Evolutionary conservation across 768 basidiomycete genomes (phyloP), one percentile per base, ranked within the genome.

Genomic region (Tulasnella sp.): DNA sequence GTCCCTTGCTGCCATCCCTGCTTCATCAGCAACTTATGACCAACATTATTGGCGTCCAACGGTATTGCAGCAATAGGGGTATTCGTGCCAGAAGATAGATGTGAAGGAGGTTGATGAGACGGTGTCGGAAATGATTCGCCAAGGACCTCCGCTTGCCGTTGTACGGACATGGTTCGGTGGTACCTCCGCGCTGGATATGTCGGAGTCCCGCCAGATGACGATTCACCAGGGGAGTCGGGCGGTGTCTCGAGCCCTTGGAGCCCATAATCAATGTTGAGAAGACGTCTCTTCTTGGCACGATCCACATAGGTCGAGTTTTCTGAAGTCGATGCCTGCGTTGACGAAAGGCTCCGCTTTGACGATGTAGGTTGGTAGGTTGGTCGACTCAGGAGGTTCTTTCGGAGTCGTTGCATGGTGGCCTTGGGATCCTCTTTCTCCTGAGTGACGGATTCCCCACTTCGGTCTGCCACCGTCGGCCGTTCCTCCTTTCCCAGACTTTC

Each of bases 1-100:
- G 76, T 70, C 0, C 86, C 88, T 8, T 85, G 86, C 17, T 75
- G 72, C 88, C 88, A 90, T 1, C 87, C 87, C 69, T 86, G 85
- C 67, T 82, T 84, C 68, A 82, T 72, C 0, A 89, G 73, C 29
- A 90, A 72, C 38, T 74, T 76, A 65, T 85, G 81, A 0, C 87
- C 88, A 55, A 88, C 72, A 65, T 87, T 89, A 17, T 75, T 73
- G 2, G 75, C 66, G 1, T 79, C 67, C 21, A 88, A 65, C 19
- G 81, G 72, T 13, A 77, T 73, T 45, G 74, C 71, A 38, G 76
- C 78, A 1, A 69, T 67, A 34, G 68, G 56, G 61, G 67, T 51
- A 45, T 55, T 45, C 32, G 15, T 82, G 76, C 21, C 47, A 48
- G 5, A n/a, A n/a, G 47, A n/a, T 7, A n/a, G 34, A 15, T 38